phyloP scores from a whole-genome alignment of 2,329 filamentous ascomycete genomes.

The Zymoseptoria ardabiliae region DNA sequence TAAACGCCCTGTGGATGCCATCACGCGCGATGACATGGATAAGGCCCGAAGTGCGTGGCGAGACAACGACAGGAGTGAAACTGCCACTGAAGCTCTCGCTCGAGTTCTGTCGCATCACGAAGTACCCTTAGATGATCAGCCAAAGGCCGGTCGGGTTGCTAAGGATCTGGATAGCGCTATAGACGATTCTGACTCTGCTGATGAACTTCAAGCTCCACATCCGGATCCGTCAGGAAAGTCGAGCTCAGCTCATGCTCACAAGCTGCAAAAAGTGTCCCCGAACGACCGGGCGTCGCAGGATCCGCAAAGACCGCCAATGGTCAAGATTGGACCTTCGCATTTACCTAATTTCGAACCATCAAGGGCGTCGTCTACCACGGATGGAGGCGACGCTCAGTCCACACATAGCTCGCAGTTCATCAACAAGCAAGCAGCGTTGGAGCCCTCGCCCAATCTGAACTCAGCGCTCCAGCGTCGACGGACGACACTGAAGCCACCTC shows the following conservation, averaged over 20 bases:
- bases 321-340: slow-evolving; percentile 40
- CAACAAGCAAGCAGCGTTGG: slow-evolving; percentile 8
- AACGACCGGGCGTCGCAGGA: slow-evolving; percentile 12
- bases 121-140: slow-evolving; percentile 9
- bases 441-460: slow-evolving; percentile 25
- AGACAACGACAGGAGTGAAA: slow-evolving; percentile 23
- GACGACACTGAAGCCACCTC: slow-evolving; percentile 15
- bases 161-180: slow-evolving; percentile 16
- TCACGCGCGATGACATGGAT: slow-evolving; percentile 19
- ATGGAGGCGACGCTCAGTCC: slow-evolving; percentile 30
- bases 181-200: slow-evolving; percentile 19
- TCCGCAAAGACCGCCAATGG: slow-evolving; percentile 31
- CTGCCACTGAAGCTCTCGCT: slow-evolving; percentile 25
- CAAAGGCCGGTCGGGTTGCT: slow-evolving; percentile 8
- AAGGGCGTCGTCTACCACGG: slow-evolving; percentile 38
- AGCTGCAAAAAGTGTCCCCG: not conserved
- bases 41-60: slow-evolving; percentile 19
- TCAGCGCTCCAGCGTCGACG: slow-evolving; percentile 21
- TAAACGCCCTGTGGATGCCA: slow-evolving; percentile 8
- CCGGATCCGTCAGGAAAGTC: not conserved
- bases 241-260: not conserved
- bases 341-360: slow-evolving; percentile 43
- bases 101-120: slow-evolving; percentile 27
- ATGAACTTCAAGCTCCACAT: slow-evolving; percentile 7
- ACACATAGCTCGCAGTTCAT: slow-evolving; percentile 17